Evolutionary conservation across 2,329 filamentous ascomycete genomes (phyloP).

Genomic region (Aspergillus aculeatinus): DNA sequence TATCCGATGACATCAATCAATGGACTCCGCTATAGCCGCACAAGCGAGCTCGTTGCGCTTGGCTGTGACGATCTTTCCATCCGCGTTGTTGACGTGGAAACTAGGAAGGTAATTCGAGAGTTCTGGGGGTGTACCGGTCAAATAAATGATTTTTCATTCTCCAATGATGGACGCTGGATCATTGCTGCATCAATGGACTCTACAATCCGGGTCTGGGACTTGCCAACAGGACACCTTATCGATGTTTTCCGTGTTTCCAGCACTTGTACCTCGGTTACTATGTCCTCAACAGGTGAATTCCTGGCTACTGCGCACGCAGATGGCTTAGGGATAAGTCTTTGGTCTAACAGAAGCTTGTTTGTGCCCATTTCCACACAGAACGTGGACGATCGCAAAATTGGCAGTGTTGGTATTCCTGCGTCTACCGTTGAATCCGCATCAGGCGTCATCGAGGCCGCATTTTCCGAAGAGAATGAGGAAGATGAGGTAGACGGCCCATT

Average conservation of each 20-base stretch:
- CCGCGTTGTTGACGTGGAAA: conserved; percentile 85
- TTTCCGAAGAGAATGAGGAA: conserved; percentile 55
- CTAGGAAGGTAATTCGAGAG: conserved; percentile 86
- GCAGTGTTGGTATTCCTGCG: conserved; percentile 65
- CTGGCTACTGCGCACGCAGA: conserved; percentile 85
- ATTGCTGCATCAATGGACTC: conserved; percentile 81
- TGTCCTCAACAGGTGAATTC: conserved; percentile 88
- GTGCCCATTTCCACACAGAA: conserved; percentile 82
- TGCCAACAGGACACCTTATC: conserved; percentile 92
- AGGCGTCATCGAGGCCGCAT: conserved; percentile 73
- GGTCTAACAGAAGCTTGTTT: conserved; percentile 93
- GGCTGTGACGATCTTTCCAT: conserved; percentile 87
- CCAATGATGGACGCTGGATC: conserved; percentile 90
- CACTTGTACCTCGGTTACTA: conserved; percentile 79
- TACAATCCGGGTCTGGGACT: conserved; percentile 84
- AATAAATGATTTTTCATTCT: conserved; percentile 84
- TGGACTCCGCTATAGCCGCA: conserved; percentile 74
- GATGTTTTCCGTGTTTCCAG: conserved; percentile 81
- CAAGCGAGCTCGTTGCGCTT: conserved; percentile 82
- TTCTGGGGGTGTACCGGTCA: conserved; percentile 76
- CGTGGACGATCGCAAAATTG: conserved; percentile 74
- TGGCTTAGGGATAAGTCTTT: conserved; percentile 84
- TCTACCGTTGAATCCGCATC: conserved; percentile 79
- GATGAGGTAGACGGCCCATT: conserved; percentile 55
- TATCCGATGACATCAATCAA: conserved; percentile 73